Base-by-base conservation (phyloP, 2,329 filamentous ascomycete species). In the Monilinia aucupariae region DNA sequence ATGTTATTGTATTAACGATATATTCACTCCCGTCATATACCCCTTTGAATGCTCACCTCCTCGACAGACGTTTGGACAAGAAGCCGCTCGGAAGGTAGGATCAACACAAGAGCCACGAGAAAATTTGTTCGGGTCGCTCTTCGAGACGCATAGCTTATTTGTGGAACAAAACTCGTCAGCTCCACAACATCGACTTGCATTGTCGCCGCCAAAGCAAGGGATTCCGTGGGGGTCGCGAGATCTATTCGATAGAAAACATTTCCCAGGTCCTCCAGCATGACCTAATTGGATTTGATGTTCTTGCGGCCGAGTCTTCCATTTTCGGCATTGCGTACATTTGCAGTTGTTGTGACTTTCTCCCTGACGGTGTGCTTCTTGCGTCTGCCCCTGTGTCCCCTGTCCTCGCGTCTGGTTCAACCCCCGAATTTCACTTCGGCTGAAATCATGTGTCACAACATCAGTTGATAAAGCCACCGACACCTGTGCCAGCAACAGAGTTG, bases 81-180 rank as follows among this genome's bases (percentile, higher is more conserved):
- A 63, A 22, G 34, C 37, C 30, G 66, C 49, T 17, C 53, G 55
- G 25, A 62, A 67, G n/a, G 45, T 45, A 22, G 49, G 49, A 56
- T 67, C 66, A 13, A 63, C 48, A 49, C 66, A 68, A 30, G 65
- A 65, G 8, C 66, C 65, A 25, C 66, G 51, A 8, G 62, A 49
- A 48, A 64, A 63, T 48, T 43, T 62, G 8, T 30, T 56, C n/a
- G 50, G 10, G 32, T 61, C 59, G 4, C 39, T 55, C 30, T 67
- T 66, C 15, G 56, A 45, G n/a, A 65, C 65, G 50, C 66, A 68
- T 7, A 68, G 47, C 25, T 64, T 65, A 39, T 68, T 68, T 8
- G 61, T 64, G 8, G 66, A 66, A 47, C 66, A 68, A 37, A 64
- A 51, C 27, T 68, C 63, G 20, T 65, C 55, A 15, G 51, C 52